Base-by-base conservation (phyloP, 2,329 filamentous ascomycete species). In the Eurotiales sp. region DNA sequence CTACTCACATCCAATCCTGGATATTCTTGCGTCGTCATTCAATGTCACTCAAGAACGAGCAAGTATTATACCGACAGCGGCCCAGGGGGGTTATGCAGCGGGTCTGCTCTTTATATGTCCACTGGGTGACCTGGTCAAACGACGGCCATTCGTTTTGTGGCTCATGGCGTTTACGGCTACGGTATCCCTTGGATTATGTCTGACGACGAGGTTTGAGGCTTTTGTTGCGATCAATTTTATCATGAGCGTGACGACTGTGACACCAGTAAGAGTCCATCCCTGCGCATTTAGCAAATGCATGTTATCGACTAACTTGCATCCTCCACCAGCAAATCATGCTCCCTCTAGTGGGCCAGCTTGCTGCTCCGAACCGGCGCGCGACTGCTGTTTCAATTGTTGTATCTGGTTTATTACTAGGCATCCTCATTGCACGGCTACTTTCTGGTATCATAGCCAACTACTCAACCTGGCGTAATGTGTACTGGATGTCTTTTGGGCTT, bases 1-100 rank as follows among this genome's bases (percentile, higher is more conserved):
- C 70, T 90, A 92, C 68, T 88, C 81, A 53, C 87, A 91, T 60
- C 87, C 88, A 0, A 87, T 92, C 42, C 72, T 92, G 21, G 89
- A 90, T 62, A 81, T 87, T 46, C 77, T 93, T 36, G 87, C 88
- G 0, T 66, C 75, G 8, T 84, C 87, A 14, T 92, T 93, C 61
- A 62, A 78, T 48, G 84, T 92, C 43, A 78, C 77, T 8, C 86
- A 89, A 61, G 86, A 89, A 60, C 75, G 78, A 49, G 82, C 87
- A 0, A 75, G 80, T 3, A 69, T 81, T 36, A 83, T 92, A 21
- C 87, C 88, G 1, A 92, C 88, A 0, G 72, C 90, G 39, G 83
- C 87, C 67, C 89, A 93, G 65, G 85, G 87, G 1, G 88, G 88
- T 1, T 93, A 93, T 67, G 88, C 87, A 0, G 76, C 75, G 0